Evolutionary conservation across 192 early-diverging fungal species (phyloP), one percentile per base, ranked within the genome.

Genomic region (Coemansia sp.): DNA sequence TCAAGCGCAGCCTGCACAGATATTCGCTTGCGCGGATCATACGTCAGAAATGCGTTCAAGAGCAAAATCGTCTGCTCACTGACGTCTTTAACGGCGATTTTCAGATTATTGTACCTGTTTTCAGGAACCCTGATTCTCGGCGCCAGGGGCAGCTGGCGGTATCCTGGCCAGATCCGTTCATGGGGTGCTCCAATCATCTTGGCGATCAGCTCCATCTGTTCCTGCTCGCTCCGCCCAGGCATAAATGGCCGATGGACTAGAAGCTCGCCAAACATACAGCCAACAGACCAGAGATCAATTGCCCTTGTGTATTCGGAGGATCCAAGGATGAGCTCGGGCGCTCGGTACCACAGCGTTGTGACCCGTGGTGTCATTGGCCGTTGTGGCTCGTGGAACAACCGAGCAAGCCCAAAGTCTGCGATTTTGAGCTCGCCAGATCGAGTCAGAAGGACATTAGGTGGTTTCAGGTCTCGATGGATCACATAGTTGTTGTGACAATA

Each of bases 181-280:
- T 75, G 88, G 1, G 94, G 93, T 6, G 88, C 81, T 0, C 94
- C 94, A 8, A 96, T 76, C 23, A 95, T 72, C 6, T 84, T 72
- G 57, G 84, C 83, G 50, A 94, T 94, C 55, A 89, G 65, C 41
- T 77, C 70, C 17, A 95, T 64, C 63, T 96, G 92, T 19, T 91
- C 66, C 15, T 79, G 75, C 61, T 96, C 94, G 3, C 68, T 82
- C 60, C 89, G 91, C n/a, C 94, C 94, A 0, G 92, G 91, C 44
- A 96, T 74, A 13, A 95, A 79, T 1, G 94, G 93, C 6, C 61
- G 60, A 55, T 86, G 83, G 37, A 79, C 65, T 53, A 96, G 62
- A 28, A 96, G 80, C 62, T 96, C 94, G 22, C 87, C 92, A 63
- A 96, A 87, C 17, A 96, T 93, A 68, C 94, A 74, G n/a, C 71